Evolutionary conservation across 208 protist genomes (phyloP).

Genomic region (Naegleria lovaniensis): DNA sequence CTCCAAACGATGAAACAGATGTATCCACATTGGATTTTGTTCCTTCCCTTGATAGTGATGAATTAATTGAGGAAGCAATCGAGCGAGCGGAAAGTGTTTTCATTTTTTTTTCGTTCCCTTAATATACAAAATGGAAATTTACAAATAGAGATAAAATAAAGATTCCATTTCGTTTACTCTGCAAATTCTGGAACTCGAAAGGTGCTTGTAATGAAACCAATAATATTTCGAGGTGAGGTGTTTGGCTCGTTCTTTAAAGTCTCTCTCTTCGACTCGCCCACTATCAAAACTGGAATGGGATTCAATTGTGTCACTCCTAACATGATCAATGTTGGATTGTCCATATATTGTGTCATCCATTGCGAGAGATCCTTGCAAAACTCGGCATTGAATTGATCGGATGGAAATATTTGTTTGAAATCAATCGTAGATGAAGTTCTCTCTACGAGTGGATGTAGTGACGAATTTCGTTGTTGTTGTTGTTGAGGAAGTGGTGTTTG

Average conservation of each 20-base stretch:
- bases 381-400: neutral
- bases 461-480: too few species aligned
- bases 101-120: too few species aligned
- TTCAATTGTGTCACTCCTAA: neutral
- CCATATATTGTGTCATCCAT: neutral
- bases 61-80: too few species aligned
- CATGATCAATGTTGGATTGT: neutral
- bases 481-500: too few species aligned
- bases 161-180: neutral
- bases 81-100: too few species aligned
- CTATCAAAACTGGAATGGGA: neutral
- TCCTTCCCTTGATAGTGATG: too few species aligned
- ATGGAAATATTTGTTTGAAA: neutral
- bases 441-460: neutral
- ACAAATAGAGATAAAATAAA: too few species aligned
- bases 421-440: neutral
- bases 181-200: neutral
- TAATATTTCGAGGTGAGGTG: neutral
- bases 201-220: neutral
- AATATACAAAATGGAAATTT: too few species aligned
- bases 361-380: neutral
- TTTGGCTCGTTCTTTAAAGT: too few species aligned
- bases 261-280: neutral
- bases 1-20: too few species aligned
- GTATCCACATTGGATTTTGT: too few species aligned